phyloP scores from a whole-genome alignment of 495 filamentous ascomycete species.

The Hypoxylon crocopeplum region DNA sequence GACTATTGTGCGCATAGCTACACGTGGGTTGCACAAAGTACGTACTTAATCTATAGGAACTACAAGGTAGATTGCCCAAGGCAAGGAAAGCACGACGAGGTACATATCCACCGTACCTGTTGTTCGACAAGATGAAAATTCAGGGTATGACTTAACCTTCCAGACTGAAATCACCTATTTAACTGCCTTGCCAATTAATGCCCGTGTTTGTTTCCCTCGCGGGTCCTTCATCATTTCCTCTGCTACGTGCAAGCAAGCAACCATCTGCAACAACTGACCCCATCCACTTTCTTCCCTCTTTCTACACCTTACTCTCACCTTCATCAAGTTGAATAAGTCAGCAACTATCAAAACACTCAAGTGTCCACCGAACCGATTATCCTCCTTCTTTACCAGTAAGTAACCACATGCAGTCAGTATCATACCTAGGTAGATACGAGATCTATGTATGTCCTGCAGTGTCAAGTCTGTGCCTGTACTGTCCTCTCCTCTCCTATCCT shows the following conservation, averaged over 20 bases:
- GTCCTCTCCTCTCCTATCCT: too few relatives aligned
- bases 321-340: neutral
- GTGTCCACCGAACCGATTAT: too few relatives aligned
- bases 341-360: too few relatives aligned
- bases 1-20: too few relatives aligned
- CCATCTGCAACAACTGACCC: neutral
- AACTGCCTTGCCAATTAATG: constrained; percentile 10
- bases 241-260: constrained; percentile 21
- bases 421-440: too few relatives aligned
- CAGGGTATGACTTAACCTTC: constrained; percentile 17
- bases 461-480: neutral
- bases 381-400: too few relatives aligned
- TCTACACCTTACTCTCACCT: neutral
- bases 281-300: neutral
- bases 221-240: neutral
- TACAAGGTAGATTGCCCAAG: neutral
- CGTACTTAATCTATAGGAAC: neutral
- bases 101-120: neutral
- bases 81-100: too few relatives aligned
- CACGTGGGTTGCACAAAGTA: constrained; percentile 1
- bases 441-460: too few relatives aligned
- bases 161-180: constrained; percentile 20
- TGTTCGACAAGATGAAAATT: too few relatives aligned
- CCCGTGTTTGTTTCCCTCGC: constrained; percentile 9
- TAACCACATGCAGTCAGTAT: too few relatives aligned